phyloP scores from a whole-genome alignment of 345 rosid species.

The Pugionium cornutum region DNA sequence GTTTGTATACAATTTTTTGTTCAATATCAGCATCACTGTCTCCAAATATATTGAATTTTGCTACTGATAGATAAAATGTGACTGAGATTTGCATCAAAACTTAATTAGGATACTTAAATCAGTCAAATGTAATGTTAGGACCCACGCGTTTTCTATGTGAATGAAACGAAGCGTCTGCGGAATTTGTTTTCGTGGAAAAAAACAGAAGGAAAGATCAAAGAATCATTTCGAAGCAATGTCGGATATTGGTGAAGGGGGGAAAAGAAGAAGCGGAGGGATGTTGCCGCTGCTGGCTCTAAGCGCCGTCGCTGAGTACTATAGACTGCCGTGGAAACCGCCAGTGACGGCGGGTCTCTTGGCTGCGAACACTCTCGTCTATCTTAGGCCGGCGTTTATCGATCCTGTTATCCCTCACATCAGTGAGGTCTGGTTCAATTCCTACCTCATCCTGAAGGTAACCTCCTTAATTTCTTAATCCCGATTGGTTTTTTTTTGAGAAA shows the following conservation, averaged over 20 bases:
- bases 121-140: not conserved
- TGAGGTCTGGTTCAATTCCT: conserved; percentile 80
- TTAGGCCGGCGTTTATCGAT: conserved; percentile 67
- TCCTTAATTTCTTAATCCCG: not conserved
- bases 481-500: not conserved
- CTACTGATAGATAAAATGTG: too few relatives aligned
- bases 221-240: conserved; percentile 33
- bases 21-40: not conserved
- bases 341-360: conserved; percentile 82
- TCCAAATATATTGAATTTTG: too few relatives aligned
- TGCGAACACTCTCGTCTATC: conserved; percentile 70
- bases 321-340: conserved; percentile 89
- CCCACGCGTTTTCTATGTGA: conserved; percentile 19
- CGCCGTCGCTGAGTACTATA: conserved; percentile 65
- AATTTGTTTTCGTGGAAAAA: conserved; percentile 28
- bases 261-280: conserved; percentile 59
- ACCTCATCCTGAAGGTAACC: conserved; percentile 81
- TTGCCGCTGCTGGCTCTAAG: conserved; percentile 75
- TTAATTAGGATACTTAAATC: not conserved
- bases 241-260: conserved; percentile 41
- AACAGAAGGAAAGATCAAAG: conserved; percentile 6
- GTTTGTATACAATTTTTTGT: conserved; percentile 3
- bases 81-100: not conserved
- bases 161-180: conserved; percentile 28
- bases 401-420: conserved; percentile 63